These are phyloP conservation scores for Cryptococcus sp. DNA, from an alignment of 1,284 basidiomycete species.

Conservation along the genomic window DNA sequence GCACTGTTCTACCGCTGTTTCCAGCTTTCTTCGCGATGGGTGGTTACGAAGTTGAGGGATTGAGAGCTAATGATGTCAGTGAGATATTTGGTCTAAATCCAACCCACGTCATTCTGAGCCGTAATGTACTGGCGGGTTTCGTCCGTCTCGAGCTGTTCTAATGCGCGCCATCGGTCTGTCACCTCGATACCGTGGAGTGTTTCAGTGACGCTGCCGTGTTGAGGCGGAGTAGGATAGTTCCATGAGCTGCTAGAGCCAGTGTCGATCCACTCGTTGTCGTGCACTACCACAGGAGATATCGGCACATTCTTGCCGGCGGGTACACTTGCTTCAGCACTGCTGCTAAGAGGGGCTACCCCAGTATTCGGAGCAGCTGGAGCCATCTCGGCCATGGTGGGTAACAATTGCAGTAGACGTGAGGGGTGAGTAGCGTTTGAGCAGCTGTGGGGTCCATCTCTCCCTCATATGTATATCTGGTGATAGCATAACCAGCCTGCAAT, in stretches of 20 bases:
- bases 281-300: background rate
- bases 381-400: too few species aligned
- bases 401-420: too few species aligned
- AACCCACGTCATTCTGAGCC: conserved; percentile 21
- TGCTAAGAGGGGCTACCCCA: too few species aligned
- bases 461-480: too few species aligned
- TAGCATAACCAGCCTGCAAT: too few species aligned
- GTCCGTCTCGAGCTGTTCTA: conserved; percentile 18
- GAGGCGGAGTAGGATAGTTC: conserved; percentile 15
- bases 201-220: conserved; percentile 13
- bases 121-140: conserved; percentile 12
- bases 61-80: conserved; percentile 12
- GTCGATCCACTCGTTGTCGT: background rate
- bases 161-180: conserved; percentile 16
- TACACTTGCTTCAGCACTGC: too few species aligned
- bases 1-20: conserved; percentile 15
- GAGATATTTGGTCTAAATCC: background rate
- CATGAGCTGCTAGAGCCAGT: background rate
- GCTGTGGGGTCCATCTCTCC: too few species aligned
- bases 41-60: conserved; percentile 14
- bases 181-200: conserved; percentile 13
- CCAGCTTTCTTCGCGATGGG: conserved; percentile 13
- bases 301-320: background rate
- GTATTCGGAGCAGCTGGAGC: too few species aligned
- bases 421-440: too few species aligned